phyloP scores from a whole-genome alignment of 176 grass and related monocot genomes.

The Phoenix roebelenii region DNA sequence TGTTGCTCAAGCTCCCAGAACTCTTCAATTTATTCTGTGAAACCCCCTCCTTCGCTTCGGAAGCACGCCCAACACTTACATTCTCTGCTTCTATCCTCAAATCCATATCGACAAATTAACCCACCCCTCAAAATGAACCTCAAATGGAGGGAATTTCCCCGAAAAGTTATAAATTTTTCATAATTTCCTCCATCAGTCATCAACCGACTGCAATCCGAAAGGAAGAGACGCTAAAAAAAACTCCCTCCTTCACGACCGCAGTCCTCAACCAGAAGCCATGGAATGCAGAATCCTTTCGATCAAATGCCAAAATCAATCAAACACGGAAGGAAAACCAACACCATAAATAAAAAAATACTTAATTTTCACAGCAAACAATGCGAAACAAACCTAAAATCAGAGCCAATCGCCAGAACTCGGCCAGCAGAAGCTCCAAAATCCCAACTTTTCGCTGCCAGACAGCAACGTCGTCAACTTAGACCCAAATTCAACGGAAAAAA shows the following conservation, averaged over 20 bases:
- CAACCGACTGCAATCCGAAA: too few species aligned
- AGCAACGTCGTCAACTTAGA: too few species aligned
- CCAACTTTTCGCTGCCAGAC: not conserved
- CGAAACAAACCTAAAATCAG: not conserved
- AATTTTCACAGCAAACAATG: not conserved
- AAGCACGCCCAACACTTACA: not conserved
- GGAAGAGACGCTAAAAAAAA: too few species aligned
- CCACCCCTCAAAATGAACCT: not conserved
- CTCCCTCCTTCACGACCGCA: too few species aligned
- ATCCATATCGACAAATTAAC: slow-evolving; percentile 21
- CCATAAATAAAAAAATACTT: not conserved
- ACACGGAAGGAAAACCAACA: not conserved
- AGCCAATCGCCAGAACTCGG: not conserved
- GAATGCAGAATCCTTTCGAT: not conserved
- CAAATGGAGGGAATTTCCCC: not conserved
- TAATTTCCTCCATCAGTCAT: not conserved
- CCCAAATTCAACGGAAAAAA: not conserved
- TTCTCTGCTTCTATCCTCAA: not conserved
- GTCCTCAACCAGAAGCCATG: not conserved
- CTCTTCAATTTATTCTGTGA: slow-evolving; percentile 2
- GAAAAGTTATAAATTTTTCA: not conserved
- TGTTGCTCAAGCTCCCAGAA: slow-evolving; percentile 16
- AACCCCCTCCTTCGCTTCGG: not conserved
- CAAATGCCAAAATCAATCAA: not conserved
- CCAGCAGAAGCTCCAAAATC: not conserved